Evolutionary conservation across 176 grass and related monocot species (phyloP).

Genomic region (Coix lacrymajobi): DNA sequence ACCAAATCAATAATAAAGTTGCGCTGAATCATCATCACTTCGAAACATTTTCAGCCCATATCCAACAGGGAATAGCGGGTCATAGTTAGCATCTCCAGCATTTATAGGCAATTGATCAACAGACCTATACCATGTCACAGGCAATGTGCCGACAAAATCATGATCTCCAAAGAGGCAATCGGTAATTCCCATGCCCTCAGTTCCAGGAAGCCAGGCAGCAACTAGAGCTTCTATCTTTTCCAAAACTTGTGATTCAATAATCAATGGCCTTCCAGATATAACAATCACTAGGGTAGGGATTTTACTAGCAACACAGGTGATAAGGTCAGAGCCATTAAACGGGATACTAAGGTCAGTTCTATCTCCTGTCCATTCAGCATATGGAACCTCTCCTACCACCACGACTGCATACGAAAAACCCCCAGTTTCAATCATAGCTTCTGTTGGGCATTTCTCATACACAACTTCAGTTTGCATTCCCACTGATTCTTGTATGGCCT

Average conservation of each 20-base stretch:
- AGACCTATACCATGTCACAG: constrained; percentile 78
- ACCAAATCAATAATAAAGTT: not conserved
- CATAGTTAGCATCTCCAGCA: constrained; percentile 42
- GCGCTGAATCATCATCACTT: constrained; percentile 1
- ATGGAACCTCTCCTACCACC: constrained; percentile 74
- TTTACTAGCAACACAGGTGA: constrained; percentile 40
- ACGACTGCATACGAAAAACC: constrained; percentile 66
- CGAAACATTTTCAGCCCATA: constrained; percentile 53
- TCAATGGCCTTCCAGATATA: constrained; percentile 77
- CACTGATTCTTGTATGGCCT: constrained; percentile 52
- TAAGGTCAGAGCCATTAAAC: constrained; percentile 45
- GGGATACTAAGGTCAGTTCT: constrained; percentile 69
- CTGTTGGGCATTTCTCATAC: constrained; percentile 52
- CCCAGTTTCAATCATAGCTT: constrained; percentile 37
- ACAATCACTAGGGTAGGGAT: constrained; percentile 61
- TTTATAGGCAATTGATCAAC: constrained; percentile 68
- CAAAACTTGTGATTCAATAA: constrained; percentile 51
- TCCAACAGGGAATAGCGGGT: constrained; percentile 79
- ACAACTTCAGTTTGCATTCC: constrained; percentile 66
- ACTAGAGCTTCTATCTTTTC: constrained; percentile 65
- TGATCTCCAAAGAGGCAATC: constrained; percentile 89
- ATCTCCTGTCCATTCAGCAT: constrained; percentile 68
- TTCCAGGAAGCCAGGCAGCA: constrained; percentile 80
- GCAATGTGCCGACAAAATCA: constrained; percentile 64
- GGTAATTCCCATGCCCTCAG: constrained; percentile 56